Evolutionary conservation across 2,329 filamentous ascomycete genomes (phyloP).

Genomic region (Hypoxylon rubiginosum): DNA sequence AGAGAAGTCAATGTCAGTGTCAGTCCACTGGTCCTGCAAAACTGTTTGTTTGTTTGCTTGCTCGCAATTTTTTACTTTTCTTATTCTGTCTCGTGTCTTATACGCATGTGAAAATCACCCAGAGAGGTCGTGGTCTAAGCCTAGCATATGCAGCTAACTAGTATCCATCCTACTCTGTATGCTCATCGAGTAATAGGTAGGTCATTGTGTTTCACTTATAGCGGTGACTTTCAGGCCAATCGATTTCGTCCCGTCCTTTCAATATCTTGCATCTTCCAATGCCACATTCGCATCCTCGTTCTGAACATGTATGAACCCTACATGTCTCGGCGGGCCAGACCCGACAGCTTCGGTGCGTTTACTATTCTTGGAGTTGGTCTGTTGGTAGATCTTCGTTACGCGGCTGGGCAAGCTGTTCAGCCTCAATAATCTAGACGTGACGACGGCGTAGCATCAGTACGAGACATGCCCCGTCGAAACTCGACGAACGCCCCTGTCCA

Average conservation of each 20-base stretch:
- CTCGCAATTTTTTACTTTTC: neutral
- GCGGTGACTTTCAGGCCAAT: neutral
- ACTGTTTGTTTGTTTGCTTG: neutral
- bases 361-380: neutral
- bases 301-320: neutral
- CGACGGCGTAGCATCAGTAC: conserved; percentile 6
- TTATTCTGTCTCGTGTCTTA: neutral
- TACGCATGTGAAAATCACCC: neutral
- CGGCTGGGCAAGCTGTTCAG: conserved; percentile 17
- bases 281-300: neutral
- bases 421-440: conserved; percentile 13
- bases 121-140: neutral
- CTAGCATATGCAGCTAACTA: neutral
- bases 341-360: neutral
- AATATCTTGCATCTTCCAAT: neutral
- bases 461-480: conserved; percentile 12
- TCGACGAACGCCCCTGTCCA: conserved; percentile 5
- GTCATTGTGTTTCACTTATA: neutral
- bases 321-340: neutral
- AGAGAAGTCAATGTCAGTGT: neutral
- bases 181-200: neutral
- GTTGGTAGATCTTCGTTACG: neutral
- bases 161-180: neutral
- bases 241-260: neutral
- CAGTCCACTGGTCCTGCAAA: neutral